Base-by-base conservation (phyloP, 805 yeast genomes). In the Nakazawaea ernobii region DNA sequence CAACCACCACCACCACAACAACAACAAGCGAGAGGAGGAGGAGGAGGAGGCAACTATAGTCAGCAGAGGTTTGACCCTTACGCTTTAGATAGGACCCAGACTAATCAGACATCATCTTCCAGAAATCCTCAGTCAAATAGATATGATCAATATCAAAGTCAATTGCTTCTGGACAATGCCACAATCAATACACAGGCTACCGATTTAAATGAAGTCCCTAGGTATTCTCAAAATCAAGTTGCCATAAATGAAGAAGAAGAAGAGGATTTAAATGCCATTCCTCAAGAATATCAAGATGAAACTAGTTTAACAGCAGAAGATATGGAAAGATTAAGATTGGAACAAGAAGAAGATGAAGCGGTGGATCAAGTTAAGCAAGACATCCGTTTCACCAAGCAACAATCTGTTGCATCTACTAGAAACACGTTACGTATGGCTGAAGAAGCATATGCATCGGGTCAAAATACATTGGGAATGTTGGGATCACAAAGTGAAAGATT, bases 401-500 rank as follows among this genome's bases (percentile, higher is more conserved):
- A 89, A 57, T 84, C 96, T 1, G 80, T 90, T 9, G 83, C 87
- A 13, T 81, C 91, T 35, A 86, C 97, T 0, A 77, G 95, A 59
- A 89, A 89, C 57, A 90, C 95, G 1, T 67, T 94, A 30, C 75
- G 75, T 46, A 73, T 80, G 70, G 84, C 88, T 2, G 75, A 78
- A 49, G 84, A 83, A 48, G 90, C 91, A 1, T 89, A 84, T 58
- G 77, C 76, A 51, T 72, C 84, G 6, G 92, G 89, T 33, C 71
- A 82, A 52, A 91, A 92, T 61, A 85, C 97, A 0, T 66, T 92
- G 52, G 97, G 97, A 28, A 80, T 88, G 80, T 74, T 94, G 42
- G 99, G 99, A 26, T 79, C 91, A n/a, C 98, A 94, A 65, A 82
- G 94, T 49, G 97, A 90, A 61, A 74, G 88, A 42, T 70, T 94